Base-by-base conservation (phyloP, 2,329 filamentous ascomycete genomes). In the Pseudogymnoascus sp. region DNA sequence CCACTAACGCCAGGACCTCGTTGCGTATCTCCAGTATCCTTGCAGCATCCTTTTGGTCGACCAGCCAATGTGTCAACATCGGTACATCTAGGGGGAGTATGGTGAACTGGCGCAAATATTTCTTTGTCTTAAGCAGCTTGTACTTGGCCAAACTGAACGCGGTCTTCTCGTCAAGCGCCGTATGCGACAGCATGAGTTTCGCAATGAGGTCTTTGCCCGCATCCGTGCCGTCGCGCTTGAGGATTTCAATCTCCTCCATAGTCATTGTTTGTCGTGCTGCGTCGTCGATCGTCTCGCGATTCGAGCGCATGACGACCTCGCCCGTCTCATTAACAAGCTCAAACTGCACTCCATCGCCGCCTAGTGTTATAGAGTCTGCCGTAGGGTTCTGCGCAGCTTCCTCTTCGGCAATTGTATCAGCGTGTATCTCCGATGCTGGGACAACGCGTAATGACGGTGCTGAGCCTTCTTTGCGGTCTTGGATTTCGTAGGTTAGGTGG, bases 141-240 rank as follows among this genome's bases (percentile, higher is more conserved):
- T 99, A 99, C 74, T 99, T 99, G 43, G 93, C 92, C 62, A 97
- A 78, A 2, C 91, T 95, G 70, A 95, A 99, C 0, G 86, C 81
- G 0, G 94, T 97, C 79, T 99, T 99, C 76, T 97, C 89, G 67
- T 96, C 91, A 43, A 99, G 81, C 1, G 88, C 89, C 16, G 89
- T 87, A 74, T 99, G 94, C 43, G 91, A 94, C 30, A 91, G 81
- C 74, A 99, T 83, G 25, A 99, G 85, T 75, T 92, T 96, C n/a
- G 90, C 87, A 65, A 99, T 94, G 57, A 99, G 82, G 59, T 96
- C 92, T 72, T 89, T 89, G 11, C 92, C 93, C 0, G 90, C 90
- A 4, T 87, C 87, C 3, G 86, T 85, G 9, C 87, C 89, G 61
- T 91, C 80, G 68, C 81, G 82, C 72, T 90, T 90, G 65, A 90